A percentile compares a stretch with the other conserved stretches of the same genome.
Evolutionary conservation across 2,329 filamentous ascomycete species (phyloP).

Genomic region (Fusarium kyushuense): DNA sequence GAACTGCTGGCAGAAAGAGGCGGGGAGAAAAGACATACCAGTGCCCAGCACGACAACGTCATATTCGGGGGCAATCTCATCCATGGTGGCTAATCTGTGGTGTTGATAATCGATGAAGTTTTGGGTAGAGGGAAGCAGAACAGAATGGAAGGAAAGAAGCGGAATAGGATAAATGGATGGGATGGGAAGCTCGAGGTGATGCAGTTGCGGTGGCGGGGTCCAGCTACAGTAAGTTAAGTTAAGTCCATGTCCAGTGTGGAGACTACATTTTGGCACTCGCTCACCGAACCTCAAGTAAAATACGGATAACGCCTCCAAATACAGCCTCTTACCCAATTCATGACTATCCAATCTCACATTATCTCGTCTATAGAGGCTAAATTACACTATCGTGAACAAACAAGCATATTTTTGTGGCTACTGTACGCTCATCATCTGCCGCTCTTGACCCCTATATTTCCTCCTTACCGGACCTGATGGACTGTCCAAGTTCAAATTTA

Average conservation of each 20-base stretch:
- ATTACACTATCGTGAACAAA: conserved; percentile 22
- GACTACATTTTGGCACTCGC: conserved; percentile 27
- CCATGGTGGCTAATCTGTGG: conserved; percentile 69
- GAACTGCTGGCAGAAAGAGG: conserved; percentile 27
- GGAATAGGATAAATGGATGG: conserved; percentile 38
- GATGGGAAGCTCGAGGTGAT: conserved; percentile 45
- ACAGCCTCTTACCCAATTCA: conserved; percentile 37
- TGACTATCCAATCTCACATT: conserved; percentile 27
- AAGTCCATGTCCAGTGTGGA: conserved; percentile 40
- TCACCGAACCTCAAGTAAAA: conserved; percentile 19
- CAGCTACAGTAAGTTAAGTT: conserved; percentile 46
- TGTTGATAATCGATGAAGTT: conserved; percentile 22
- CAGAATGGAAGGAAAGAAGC: conserved; percentile 31
- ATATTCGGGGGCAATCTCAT: conserved; percentile 98
- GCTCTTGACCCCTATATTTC: conserved; percentile 16
- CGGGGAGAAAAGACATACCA: conserved; percentile 69
- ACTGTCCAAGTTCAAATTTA: conserved; percentile 31
- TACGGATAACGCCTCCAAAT: conserved; percentile 24
- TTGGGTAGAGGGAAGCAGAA: conserved; percentile 10
- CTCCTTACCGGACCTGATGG: background rate
- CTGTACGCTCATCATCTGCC: conserved; percentile 5
- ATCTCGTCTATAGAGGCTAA: conserved; percentile 23
- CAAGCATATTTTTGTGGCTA: conserved; percentile 4
- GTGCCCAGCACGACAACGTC: conserved; percentile 99
- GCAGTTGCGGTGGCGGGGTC: conserved; percentile 46